These are phyloP conservation scores for Chrysanthemum makinoi DNA, from an alignment of 129 eudicot species.

Conservation along the genomic window DNA sequence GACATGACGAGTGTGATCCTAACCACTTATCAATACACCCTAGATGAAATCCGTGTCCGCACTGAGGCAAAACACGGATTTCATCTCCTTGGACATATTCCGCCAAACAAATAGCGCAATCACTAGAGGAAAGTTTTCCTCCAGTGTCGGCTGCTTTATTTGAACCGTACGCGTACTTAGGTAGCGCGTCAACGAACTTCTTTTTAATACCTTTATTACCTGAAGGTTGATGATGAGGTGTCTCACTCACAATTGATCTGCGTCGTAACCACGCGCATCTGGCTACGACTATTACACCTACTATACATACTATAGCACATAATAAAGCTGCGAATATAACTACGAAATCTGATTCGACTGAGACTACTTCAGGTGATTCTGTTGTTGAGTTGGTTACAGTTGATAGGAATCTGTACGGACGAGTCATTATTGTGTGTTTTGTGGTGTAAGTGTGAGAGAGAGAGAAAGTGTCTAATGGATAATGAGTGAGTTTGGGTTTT, in stretches of 20 bases:
- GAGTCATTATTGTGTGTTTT: constrained; percentile 2
- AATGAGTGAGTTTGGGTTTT: background rate
- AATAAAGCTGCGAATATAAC: constrained; percentile 5
- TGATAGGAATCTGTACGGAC: constrained; percentile 15
- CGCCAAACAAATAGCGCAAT: constrained; percentile 4
- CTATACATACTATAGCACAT: constrained; percentile 6
- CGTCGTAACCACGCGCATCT: constrained; percentile 14
- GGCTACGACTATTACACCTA: constrained; percentile 11
- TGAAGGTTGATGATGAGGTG: background rate
- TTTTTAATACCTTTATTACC: constrained; percentile 5
- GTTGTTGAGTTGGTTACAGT: constrained; percentile 2
- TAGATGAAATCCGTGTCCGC: constrained; percentile 15
- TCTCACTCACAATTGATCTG: background rate
- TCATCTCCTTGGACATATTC: constrained; percentile 1
- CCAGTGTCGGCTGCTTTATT: constrained; percentile 62
- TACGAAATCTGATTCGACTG: constrained; percentile 10
- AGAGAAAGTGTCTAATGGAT: background rate
- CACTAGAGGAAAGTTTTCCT: constrained; percentile 13
- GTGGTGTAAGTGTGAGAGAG: background rate
- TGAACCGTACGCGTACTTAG: constrained; percentile 28
- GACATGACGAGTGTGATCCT: constrained; percentile 10
- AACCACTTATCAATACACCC: constrained; percentile 11
- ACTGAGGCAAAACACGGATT: constrained; percentile 2
- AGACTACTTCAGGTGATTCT: background rate
- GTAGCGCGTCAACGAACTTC: background rate